Base-by-base conservation (phyloP, 1,139 yeast species). In the Nematodospora anomalae region DNA sequence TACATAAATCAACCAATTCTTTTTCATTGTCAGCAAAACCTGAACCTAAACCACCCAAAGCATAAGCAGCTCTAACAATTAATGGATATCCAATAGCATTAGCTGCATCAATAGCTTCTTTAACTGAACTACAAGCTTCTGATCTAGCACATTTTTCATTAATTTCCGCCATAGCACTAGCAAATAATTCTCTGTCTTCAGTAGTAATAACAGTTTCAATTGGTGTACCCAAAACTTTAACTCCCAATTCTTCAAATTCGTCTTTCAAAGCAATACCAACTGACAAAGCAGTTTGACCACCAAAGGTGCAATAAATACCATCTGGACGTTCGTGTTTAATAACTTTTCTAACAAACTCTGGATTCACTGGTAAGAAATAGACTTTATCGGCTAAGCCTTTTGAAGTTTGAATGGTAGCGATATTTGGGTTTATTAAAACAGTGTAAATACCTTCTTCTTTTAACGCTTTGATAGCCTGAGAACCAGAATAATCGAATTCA, bases 201-300 rank as follows among this genome's bases (percentile, higher is more conserved):
- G 97, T 86, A 28, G 97, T 90, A 62, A 87, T 95, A 56, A 92
- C 74, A 30, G 98, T 94, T 56, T 83, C 79, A 60, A 92, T 92
- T 42, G 97, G 97, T 41, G 99, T 92, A 53, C 99, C 99, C 51
- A 92, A 74, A 14, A 92, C 99, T 67, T 88, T 89, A 55, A 94
- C 90, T 43, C 86, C 86, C 58, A 85, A 89, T 53, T 95, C 79
- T 47, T 86, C 90, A 55, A 92, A 83, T 38, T 87, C 90, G 47
- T 97, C 97, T 87, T 92, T 96, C 47, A 92, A 76, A 52, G 88
- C 84, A 37, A 92, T 94, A 67, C 98, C 98, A 45, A 92, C 97
- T 58, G 90, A 92, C 55, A 92, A 76, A 46, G 84, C 98, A 29
- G 99, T 92, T 71, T 92, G 99, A 49, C 99, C 99, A 57, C 99